These are phyloP conservation scores for Nigrograna mackinnonii DNA, from an alignment of 2,329 filamentous ascomycete species.

Conservation along the genomic window DNA sequence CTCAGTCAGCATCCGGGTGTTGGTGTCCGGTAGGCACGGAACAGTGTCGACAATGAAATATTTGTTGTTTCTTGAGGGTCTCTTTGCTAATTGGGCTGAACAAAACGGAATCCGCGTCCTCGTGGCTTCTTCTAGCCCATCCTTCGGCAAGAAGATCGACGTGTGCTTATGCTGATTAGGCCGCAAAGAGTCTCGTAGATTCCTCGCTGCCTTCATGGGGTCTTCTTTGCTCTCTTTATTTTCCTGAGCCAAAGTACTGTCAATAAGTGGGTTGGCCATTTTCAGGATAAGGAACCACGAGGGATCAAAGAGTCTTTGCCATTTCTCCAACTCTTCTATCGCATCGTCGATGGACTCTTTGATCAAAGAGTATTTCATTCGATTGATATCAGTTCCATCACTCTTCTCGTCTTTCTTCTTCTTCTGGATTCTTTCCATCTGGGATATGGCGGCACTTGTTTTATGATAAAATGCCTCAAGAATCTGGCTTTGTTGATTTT, in stretches of 20 bases:
- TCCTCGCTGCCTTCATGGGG: no score
- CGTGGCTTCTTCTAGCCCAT: not conserved
- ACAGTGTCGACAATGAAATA: conserved; percentile 11
- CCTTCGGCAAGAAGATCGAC: conserved; percentile 4
- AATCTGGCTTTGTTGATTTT: conserved; percentile 2
- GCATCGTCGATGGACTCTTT: conserved; percentile 5
- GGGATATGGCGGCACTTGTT: conserved; percentile 2
- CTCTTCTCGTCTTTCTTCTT: not conserved
- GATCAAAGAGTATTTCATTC: conserved; percentile 2
- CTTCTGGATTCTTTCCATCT: conserved; percentile 1
- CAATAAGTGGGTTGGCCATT: conserved; percentile 10
- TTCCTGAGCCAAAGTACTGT: no score
- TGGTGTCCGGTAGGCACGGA: conserved; percentile 3
- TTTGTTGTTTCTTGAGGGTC: conserved; percentile 1
- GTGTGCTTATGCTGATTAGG: no score
- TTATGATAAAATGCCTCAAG: conserved; percentile 4
- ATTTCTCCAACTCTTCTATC: conserved; percentile 5
- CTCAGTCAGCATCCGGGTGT: conserved; percentile 11
- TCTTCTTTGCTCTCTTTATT: no score
- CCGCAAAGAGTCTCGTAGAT: no score
- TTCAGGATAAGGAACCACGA: conserved; percentile 15
- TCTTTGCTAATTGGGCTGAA: conserved; percentile 2
- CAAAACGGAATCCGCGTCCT: conserved; percentile 5
- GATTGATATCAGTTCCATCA: not conserved
- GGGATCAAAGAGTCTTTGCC: conserved; percentile 16